Evolutionary conservation across 352 stramenopile genomes (phyloP), one percentile per base, ranked within the genome.

Genomic region (Phytophthora nicotianae): DNA sequence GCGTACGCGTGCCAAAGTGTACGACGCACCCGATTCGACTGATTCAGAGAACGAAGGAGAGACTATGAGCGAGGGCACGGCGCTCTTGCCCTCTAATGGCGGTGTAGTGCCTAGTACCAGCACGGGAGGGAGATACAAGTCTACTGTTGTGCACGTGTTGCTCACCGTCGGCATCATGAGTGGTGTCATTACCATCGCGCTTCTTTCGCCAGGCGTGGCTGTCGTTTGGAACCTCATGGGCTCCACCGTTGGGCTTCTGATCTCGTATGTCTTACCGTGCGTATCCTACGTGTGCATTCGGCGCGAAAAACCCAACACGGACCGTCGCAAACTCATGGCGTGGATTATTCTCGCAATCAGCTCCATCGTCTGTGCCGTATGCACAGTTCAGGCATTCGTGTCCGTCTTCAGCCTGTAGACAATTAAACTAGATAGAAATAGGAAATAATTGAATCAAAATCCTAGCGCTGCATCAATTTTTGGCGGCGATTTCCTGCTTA

Each of bases 151-250:
- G 13, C 86, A 96, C 63, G 64, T 90, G 13, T 42, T 83, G 26
- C 67, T 94, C 17, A 97, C 88, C 20, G 35, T 93, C 6, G 61
- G 70, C 26, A 84, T 97, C 58, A 77, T 95, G 48, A 26, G 53
- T 10, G 63, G 83, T 42, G 80, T 75, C 26, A 82, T 91, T 14
- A 68, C 78, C 16, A 74, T 93, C 17, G 89, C 89, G 35, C 74
- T 96, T 9, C 62, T 90, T 9, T 71, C 86, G 21, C 88, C 89
- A 0, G 86, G 83, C 26, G 88, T 96, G 1, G 86, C 79, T 14
- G 80, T 95, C 5, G 88, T 97, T 32, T 96, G 88, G 89, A 97
- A 95, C 55, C 76, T 97, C 49, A 94, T 93, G 72, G 89, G 89
- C 35, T 93, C 79, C 21, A 95, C 88, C 0, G 87, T 96, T 41